A percentile compares a stretch with the other conserved stretches of the same genome.
These are phyloP conservation scores for Pichia eremophila DNA, from an alignment of 805 yeast species.

Conservation along the genomic window DNA sequence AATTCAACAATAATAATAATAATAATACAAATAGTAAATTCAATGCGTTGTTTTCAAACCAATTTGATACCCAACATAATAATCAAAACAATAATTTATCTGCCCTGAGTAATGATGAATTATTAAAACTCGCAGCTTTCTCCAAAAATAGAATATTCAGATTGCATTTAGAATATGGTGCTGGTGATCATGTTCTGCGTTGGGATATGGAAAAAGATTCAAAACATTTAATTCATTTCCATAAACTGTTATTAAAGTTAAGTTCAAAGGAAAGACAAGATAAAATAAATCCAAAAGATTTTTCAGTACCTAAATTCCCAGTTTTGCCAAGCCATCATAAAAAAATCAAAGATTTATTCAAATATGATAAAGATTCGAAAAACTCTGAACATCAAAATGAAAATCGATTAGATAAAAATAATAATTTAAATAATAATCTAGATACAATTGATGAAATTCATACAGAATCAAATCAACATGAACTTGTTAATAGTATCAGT, in stretches of 20 bases:
- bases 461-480: background rate
- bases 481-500: background rate
- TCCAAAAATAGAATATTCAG: conserved; percentile 39
- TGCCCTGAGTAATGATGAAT: conserved; percentile 1
- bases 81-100: background rate
- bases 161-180: conserved; percentile 83
- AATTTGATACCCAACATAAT: background rate
- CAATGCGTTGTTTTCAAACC: background rate
- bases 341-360: conserved; percentile 4
- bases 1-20: background rate
- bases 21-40: background rate
- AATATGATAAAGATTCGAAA: conserved; percentile 1
- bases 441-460: background rate
- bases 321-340: conserved; percentile 10
- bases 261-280: conserved; percentile 7
- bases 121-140: conserved; percentile 3
- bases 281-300: conserved; percentile 14
- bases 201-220: conserved; percentile 75
- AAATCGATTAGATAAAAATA: background rate
- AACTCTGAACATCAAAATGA: background rate
- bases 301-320: conserved; percentile 32
- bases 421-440: background rate
- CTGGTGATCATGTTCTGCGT: conserved; percentile 64
- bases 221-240: conserved; percentile 63
- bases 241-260: conserved; percentile 42